Conservation (phyloP, 106 monocot species). For the Acorus calamus region DNA sequence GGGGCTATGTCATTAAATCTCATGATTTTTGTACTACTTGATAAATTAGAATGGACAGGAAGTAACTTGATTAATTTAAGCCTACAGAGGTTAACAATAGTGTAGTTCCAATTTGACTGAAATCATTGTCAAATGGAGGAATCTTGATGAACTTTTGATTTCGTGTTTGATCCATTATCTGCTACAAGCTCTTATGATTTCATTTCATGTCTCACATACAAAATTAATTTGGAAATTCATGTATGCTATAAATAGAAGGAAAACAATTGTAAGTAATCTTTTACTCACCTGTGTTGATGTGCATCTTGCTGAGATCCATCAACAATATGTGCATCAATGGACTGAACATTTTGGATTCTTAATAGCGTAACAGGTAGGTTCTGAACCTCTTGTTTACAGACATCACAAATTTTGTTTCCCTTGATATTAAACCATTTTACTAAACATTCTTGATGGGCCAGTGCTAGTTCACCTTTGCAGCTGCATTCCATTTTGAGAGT, state of each 20-base stretch:
- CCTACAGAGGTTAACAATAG: no score
- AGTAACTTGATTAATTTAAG: no score
- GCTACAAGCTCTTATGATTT: no score
- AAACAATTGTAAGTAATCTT: not conserved
- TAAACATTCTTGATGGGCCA: conserved; percentile 45
- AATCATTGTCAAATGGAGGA: no score
- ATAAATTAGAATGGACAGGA: no score
- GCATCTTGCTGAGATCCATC: conserved; percentile 1
- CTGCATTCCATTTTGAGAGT: conserved; percentile 37
- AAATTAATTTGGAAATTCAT: no score
- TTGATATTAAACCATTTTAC: conserved; percentile 48
- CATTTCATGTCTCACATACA: no score
- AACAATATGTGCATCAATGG: not conserved
- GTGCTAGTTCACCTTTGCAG: conserved; percentile 48
- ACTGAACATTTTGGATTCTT: conserved; percentile 23
- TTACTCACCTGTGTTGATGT: conserved; percentile 17
- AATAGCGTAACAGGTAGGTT: conserved; percentile 45
- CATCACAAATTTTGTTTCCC: conserved; percentile 40
- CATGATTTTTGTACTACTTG: no score
- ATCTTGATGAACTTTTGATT: no score
- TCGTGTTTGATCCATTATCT: no score
- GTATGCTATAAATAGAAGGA: not conserved
- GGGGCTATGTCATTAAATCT: no score
- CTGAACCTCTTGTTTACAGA: conserved; percentile 40
- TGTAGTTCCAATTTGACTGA: no score